Evolutionary conservation across 2,329 filamentous ascomycete genomes (phyloP), one percentile per base, ranked within the genome.

Genomic region (Aspergillus brunneoviolaceus): DNA sequence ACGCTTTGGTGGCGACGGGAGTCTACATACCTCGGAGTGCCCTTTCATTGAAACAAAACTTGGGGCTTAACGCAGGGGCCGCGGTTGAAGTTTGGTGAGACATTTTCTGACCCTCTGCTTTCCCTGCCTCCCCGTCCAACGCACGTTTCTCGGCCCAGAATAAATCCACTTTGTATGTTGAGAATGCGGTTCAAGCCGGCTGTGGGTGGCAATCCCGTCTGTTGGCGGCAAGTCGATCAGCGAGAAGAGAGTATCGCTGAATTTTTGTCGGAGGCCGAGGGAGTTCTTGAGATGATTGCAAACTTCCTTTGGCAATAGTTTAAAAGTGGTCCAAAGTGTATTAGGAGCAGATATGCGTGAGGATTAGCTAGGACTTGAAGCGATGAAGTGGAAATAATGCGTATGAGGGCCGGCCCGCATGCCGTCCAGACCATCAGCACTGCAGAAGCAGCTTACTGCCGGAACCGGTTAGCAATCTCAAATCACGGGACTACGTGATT

Each of bases 21-120:
- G 35, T 25, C 39, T 55, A 67, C 81, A 48, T 74, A 91, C 90
- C 89, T 86, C 85, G 82, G 51, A 93, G 78, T 19, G 85, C 82
- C 51, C 84, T 82, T 56, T 87, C 87, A 12, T 88, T 88, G 74
- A 92, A 93, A 76, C 90, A 95, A 70, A 92, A 91, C 73, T 90
- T 88, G 49, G 88, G 89, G 61, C 85, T 89, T 63, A 92, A 78
- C 31, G 70, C 74, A 55, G 87, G 87, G 57, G 74, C 72, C 51
- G 70, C 66, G n/a, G 70, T 75, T 23, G 73, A 73, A n/a, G 73
- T 72, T 52, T 73, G 65, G 57, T 69, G 67, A 66, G 76, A 72
- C 79, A 81, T 81, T 49, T 69, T 76, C 55, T 61, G 60, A 56
- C 57, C 62, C 45, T 57, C 63, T 54, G 55, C 53, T 51, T 60